Conservation (phyloP, 1,139 yeast genomes). For the Lodderomyces metapsilosis region DNA sequence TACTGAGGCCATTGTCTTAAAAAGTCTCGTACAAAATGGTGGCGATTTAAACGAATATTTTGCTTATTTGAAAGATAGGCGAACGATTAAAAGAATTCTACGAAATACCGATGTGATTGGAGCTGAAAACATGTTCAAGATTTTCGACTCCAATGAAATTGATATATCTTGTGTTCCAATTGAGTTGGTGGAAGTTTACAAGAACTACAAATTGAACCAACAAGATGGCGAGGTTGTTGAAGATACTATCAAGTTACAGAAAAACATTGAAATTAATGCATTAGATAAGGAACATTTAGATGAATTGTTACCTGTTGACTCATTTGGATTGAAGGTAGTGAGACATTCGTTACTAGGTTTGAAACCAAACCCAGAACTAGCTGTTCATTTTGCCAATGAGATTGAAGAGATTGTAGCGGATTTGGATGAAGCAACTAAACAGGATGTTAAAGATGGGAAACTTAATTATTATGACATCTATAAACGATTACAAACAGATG, state of each 20-base stretch:
- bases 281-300: constrained; percentile 51
- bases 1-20: constrained; percentile 44
- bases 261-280: constrained; percentile 26
- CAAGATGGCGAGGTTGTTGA: constrained; percentile 16
- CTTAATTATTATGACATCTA: constrained; percentile 66
- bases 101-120: constrained; percentile 70
- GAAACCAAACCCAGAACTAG: constrained; percentile 17
- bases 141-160: constrained; percentile 27
- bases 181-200: constrained; percentile 32
- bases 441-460: constrained; percentile 9
- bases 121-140: constrained; percentile 51
- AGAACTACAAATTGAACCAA: constrained; percentile 16
- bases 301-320: constrained; percentile 64
- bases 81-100: constrained; percentile 40
- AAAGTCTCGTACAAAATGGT: constrained; percentile 16
- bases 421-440: constrained; percentile 26
- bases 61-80: constrained; percentile 5
- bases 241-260: constrained; percentile 26
- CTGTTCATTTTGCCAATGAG: constrained; percentile 16
- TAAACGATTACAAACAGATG: constrained; percentile 46
- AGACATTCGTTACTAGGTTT: constrained; percentile 78
- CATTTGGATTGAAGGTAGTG: constrained; percentile 78
- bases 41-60: constrained; percentile 7
- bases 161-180: constrained; percentile 32
- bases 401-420: constrained; percentile 35